phyloP scores from a whole-genome alignment of 352 stramenopile genomes.

The Phytopythium ostracodes region DNA sequence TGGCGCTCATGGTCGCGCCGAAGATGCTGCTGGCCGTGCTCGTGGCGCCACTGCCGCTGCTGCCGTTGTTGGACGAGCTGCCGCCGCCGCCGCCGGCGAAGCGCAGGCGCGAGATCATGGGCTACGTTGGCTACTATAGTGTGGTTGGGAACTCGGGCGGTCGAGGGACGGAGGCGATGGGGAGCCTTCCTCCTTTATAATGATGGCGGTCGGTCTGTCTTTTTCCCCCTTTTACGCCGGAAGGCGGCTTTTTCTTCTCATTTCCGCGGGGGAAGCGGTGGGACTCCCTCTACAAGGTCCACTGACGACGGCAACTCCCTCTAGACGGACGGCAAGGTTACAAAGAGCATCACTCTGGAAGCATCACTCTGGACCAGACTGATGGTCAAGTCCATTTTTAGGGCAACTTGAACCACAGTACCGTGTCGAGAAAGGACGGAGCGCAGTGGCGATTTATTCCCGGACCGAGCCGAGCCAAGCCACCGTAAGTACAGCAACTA shows the following conservation, averaged over 20 bases:
- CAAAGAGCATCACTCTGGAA: too few species aligned
- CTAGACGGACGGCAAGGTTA: neutral
- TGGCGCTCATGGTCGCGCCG: conserved; percentile 45
- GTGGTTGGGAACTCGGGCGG: too few species aligned
- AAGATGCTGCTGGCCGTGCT: conserved; percentile 68
- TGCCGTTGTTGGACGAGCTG: conserved; percentile 30
- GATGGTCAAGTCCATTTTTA: neutral
- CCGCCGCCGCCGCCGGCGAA: conserved; percentile 27
- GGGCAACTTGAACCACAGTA: conserved; percentile 2
- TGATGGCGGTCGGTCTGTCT: neutral
- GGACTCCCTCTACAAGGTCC: conserved; percentile 1
- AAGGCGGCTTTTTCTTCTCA: neutral
- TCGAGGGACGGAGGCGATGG: too few species aligned
- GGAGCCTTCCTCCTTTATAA: neutral
- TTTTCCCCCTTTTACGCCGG: neutral
- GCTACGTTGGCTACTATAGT: neutral
- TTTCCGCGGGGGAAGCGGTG: neutral
- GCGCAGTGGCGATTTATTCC: neutral
- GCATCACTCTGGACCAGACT: neutral
- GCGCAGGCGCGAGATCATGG: conserved; percentile 72
- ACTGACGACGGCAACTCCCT: neutral
- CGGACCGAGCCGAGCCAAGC: neutral
- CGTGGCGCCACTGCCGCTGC: conserved; percentile 12
- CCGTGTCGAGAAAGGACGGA: neutral
- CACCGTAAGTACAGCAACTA: neutral